These are phyloP conservation scores for Luvunga scandens DNA, from an alignment of 345 rosid genomes.

Conservation along the genomic window DNA sequence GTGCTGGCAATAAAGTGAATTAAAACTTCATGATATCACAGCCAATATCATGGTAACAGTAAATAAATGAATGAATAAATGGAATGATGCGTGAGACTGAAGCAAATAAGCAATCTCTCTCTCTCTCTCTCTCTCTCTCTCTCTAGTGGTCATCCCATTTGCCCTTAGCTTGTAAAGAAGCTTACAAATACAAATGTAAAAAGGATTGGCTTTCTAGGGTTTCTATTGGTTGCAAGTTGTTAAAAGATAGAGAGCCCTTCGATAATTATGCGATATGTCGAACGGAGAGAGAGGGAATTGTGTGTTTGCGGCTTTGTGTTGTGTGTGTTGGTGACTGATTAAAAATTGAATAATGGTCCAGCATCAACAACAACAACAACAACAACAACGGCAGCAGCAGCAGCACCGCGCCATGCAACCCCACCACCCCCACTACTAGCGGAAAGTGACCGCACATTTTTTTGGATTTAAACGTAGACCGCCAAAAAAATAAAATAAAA, in stretches of 20 bases:
- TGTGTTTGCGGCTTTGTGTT: too few relatives aligned
- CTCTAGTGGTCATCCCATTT: background rate
- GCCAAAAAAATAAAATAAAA: too few relatives aligned
- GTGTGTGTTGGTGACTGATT: slow-evolving; percentile 26
- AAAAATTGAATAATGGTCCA: slow-evolving; percentile 29
- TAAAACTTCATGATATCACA: background rate
- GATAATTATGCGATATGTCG: too few relatives aligned
- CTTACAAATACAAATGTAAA: background rate
- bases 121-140: background rate
- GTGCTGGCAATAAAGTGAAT: slow-evolving; percentile 37
- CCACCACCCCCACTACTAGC: slow-evolving; percentile 36
- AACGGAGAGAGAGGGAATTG: too few relatives aligned
- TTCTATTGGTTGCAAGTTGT: slow-evolving; percentile 39
- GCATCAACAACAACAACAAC: background rate
- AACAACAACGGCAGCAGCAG: too few relatives aligned
- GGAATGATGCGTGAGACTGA: background rate
- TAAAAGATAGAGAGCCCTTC: too few relatives aligned
- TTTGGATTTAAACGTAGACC: slow-evolving; percentile 4
- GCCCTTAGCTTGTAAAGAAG: background rate
- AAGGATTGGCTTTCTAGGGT: slow-evolving; percentile 19
- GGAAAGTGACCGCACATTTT: slow-evolving; percentile 46
- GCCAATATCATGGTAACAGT: background rate
- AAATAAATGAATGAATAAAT: background rate
- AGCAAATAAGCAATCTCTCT: background rate
- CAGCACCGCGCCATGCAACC: background rate